Evolutionary conservation across 495 filamentous ascomycete genomes (phyloP), one percentile per base, ranked within the genome.

Genomic region (Daldinia grandis): DNA sequence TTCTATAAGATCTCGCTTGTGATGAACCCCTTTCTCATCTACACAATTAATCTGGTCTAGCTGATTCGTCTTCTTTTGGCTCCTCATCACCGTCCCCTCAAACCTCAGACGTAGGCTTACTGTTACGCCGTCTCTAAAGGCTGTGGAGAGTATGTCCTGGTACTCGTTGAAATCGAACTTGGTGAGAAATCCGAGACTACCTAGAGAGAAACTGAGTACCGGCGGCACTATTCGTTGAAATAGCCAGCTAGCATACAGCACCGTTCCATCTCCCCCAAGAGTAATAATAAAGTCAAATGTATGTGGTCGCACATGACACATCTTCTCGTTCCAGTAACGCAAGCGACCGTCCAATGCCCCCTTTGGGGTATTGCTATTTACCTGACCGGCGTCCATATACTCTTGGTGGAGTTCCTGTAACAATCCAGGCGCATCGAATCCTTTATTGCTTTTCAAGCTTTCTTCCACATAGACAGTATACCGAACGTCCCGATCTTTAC

Each of bases 171-270:
- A 99, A 76, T 97, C 93, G 78, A 98, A 98, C 76, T 97, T 97
- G 17, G 96, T 98, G 69, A 99, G 82, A 75, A 99, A 98, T 0
- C 95, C 95, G 27, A 99, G 81, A 19, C 94, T 97, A 3, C 95
- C 95, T 30, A 98, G 80, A 24, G 93, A 87, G 79, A 99, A 98
- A 54, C 93, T 93, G 21, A 99, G 81, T 5, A 98, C 92, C 0
- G 96, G 95, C 5, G 95, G 95, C 0, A 98, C 95, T 59, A 98
- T 90, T n/a, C 93, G 85, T 83, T 99, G 95, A 78, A 99, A 99
- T 31, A 99, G 83, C 95, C 96, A 99, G 73, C 90, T 93, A 0
- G 95, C 92, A 75, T 97, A 98, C 31, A 99, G 82, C 31, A 99
- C 95, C 0, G 95, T 99, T 14, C 95, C 95, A 76, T 99, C 95